These are phyloP conservation scores for Candida khao-thaluensis DNA, from an alignment of 805 yeast genomes.

Conservation along the genomic window DNA sequence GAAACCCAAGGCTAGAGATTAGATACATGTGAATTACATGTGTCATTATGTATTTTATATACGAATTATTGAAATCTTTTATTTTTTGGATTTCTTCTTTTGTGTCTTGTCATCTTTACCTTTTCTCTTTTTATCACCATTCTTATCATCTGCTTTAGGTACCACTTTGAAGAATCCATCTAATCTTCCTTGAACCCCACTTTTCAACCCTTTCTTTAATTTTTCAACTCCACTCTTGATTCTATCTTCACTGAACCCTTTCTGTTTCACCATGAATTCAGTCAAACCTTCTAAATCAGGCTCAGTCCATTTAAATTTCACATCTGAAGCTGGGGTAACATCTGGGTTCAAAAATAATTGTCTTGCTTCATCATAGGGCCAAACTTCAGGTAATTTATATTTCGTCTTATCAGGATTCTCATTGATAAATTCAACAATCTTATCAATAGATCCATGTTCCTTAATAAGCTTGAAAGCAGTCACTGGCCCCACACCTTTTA, in stretches of 20 bases:
- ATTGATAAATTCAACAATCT: slow-evolving; percentile 64
- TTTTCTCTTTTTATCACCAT: slow-evolving; percentile 30
- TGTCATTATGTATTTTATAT: slow-evolving; percentile 3
- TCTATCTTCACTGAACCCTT: slow-evolving; percentile 92
- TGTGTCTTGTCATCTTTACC: slow-evolving; percentile 28
- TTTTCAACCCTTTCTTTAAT: slow-evolving; percentile 76
- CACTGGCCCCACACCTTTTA: slow-evolving; percentile 93
- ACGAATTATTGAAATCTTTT: neutral
- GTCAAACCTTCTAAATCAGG: slow-evolving; percentile 86
- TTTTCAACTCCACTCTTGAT: slow-evolving; percentile 84
- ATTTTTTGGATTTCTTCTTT: slow-evolving; percentile 27
- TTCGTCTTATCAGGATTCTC: slow-evolving; percentile 56
- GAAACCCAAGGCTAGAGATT: slow-evolving; percentile 39
- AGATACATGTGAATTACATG: slow-evolving; percentile 7
- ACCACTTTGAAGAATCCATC: slow-evolving; percentile 86
- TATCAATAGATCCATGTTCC: slow-evolving; percentile 81
- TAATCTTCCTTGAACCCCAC: slow-evolving; percentile 85
- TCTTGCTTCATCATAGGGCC: slow-evolving; percentile 91
- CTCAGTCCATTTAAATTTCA: slow-evolving; percentile 79
- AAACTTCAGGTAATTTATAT: slow-evolving; percentile 85
- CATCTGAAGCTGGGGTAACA: slow-evolving; percentile 57
- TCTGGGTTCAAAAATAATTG: slow-evolving; percentile 83
- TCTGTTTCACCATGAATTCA: slow-evolving; percentile 78
- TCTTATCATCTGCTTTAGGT: slow-evolving; percentile 39
- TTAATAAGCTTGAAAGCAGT: slow-evolving; percentile 87